These are phyloP conservation scores for Trametes hirsuta DNA, from an alignment of 1,284 basidiomycete species.

Conservation along the genomic window DNA sequence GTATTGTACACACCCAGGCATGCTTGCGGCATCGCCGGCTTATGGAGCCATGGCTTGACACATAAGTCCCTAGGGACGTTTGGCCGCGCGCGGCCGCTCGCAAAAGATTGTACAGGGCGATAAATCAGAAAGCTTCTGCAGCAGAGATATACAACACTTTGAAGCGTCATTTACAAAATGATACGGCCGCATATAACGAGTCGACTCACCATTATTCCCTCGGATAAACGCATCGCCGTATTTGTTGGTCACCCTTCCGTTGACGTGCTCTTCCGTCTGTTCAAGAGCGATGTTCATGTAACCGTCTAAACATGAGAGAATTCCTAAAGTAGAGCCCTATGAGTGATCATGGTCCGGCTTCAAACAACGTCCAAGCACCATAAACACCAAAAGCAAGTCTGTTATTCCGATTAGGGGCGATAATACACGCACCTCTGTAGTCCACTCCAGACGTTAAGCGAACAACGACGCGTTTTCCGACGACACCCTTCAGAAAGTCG, in stretches of 20 bases:
- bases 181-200: background rate
- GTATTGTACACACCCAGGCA: too few relatives aligned
- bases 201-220: constrained; percentile 89
- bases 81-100: too few relatives aligned
- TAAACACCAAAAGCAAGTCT: background rate
- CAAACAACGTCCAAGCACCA: background rate
- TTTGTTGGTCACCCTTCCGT: constrained; percentile 82
- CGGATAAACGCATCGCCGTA: constrained; percentile 96
- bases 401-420: background rate
- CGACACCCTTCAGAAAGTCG: constrained; percentile 91
- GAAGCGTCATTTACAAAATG: background rate
- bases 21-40: too few relatives aligned
- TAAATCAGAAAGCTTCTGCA: constrained; percentile 31
- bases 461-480: constrained; percentile 94
- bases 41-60: too few relatives aligned
- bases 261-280: constrained; percentile 94
- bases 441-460: constrained; percentile 95
- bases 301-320: constrained; percentile 96
- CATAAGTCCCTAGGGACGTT: too few relatives aligned
- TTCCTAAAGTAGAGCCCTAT: constrained; percentile 53
- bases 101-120: background rate
- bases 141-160: constrained; percentile 41
- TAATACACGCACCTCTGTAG: constrained; percentile 73
- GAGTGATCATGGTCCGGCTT: background rate
- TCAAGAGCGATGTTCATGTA: constrained; percentile 99